Evolutionary conservation across 1,139 yeast species (phyloP), one percentile per base, ranked within the genome.

Genomic region (Eremothecium gossypii): DNA sequence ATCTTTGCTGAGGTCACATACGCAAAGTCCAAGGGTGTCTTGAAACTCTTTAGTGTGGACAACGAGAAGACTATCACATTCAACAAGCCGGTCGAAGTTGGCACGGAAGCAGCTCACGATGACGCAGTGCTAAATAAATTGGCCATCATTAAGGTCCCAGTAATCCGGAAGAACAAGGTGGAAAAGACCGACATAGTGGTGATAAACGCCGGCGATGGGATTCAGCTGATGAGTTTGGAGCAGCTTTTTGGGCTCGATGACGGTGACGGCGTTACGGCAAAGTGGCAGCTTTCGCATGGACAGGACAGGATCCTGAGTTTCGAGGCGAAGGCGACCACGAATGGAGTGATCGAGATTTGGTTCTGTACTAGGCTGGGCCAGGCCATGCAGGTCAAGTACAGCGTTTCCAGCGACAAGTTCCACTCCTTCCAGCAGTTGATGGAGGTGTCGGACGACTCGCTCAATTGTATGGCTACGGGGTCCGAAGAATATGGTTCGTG

Each of bases 351-450:
- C 5, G 42, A 44, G 8, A 38, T 49, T 7, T 43, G 44, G 10
- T 42, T 47, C 12, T 43, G 49, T 8, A 51, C 57, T 3, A 38
- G 11, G 14, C 38, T 50, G n/a, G 53, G 54, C 2, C 34, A 45
- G 9, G 20, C 51, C 7, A 30, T 40, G 13, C 40, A 42, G 11
- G 33, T 53, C 8, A 41, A 40, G 11, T 52, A 42, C 39, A 41
- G 49, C 30, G 38, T 41, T 2, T 13, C 14, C 2, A 26, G 39
- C 6, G 30, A 34, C 12, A 40, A 32, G 2, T 52, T 54, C 35
- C 23, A 23, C 13, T 20, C 20, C 20, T 11, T 36, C 1, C 27
- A 34, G 20, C 39, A 33, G 12, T 29, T 27, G 6, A 34, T 29
- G 10, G 39, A 42, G 20, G 27, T 28, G 7, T 42, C 40, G 8